These are phyloP conservation scores for Heliamphora exappendiculata DNA, from an alignment of 148 eudicot species.

Conservation along the genomic window DNA sequence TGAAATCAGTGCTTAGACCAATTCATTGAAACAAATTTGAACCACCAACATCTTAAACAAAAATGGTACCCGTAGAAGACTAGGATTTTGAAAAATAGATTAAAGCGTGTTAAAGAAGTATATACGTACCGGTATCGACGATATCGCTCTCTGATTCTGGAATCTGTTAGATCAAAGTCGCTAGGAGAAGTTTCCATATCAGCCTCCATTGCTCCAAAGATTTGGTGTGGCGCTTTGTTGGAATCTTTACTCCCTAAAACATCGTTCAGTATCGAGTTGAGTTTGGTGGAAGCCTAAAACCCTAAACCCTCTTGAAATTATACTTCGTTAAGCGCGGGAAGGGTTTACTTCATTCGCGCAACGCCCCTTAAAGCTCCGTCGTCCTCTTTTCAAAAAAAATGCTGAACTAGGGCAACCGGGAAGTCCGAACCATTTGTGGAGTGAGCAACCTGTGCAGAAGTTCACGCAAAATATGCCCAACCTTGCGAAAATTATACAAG, in stretches of 20 bases:
- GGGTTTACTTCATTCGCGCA: not conserved
- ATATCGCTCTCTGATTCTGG: slow-evolving; percentile 56
- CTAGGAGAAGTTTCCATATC: slow-evolving; percentile 79
- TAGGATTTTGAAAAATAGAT: not conserved
- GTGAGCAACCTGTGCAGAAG: too few relatives aligned
- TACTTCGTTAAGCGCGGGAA: slow-evolving; percentile 2
- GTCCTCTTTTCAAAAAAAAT: too few relatives aligned
- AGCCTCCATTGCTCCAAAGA: slow-evolving; percentile 39
- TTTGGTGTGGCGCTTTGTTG: not conserved
- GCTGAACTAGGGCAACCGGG: too few relatives aligned
- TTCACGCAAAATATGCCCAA: too few relatives aligned
- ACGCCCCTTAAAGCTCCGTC: too few relatives aligned
- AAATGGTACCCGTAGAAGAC: not conserved
- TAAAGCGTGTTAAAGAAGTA: not conserved
- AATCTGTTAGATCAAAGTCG: slow-evolving; percentile 63
- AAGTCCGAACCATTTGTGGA: too few relatives aligned
- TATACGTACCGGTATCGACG: slow-evolving; percentile 76
- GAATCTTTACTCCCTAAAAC: not conserved
- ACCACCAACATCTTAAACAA: not conserved
- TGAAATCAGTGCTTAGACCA: not conserved
- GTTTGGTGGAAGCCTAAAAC: not conserved
- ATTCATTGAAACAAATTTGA: not conserved
- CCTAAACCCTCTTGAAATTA: not conserved
- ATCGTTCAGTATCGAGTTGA: not conserved
- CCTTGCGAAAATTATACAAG: too few relatives aligned